Percentiles rank a stretch among this genome's conserved stretches.
These are phyloP conservation scores for Cryptosporidium canis DNA, from an alignment of 169 alveolate species.

Conservation along the genomic window DNA sequence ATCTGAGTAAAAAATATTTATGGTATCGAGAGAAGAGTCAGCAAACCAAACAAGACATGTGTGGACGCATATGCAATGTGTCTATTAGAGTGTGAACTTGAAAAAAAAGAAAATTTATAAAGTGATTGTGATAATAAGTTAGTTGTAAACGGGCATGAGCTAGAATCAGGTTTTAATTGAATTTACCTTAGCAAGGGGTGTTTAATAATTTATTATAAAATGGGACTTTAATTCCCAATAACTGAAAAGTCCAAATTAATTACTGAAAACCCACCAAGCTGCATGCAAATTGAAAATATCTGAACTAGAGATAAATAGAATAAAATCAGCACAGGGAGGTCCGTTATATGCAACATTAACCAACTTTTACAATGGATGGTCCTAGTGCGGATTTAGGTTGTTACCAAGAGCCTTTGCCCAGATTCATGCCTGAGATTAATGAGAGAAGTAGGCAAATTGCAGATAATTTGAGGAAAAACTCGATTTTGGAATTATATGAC, in stretches of 20 bases:
- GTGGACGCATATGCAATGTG: slow-evolving; percentile 2
- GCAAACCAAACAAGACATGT: neutral
- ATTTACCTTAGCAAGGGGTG: neutral
- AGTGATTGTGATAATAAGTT: neutral
- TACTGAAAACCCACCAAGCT: neutral
- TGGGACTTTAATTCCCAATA: neutral
- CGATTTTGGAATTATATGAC: slow-evolving; percentile 42
- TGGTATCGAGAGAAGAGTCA: slow-evolving; percentile 14
- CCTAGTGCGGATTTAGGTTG: neutral
- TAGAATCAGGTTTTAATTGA: neutral
- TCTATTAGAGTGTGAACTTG: slow-evolving; percentile 1
- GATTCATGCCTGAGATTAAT: slow-evolving; percentile 51
- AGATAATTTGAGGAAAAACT: slow-evolving; percentile 12
- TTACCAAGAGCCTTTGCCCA: neutral
- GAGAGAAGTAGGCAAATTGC: slow-evolving; percentile 44
- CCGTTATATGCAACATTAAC: neutral
- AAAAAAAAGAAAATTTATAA: neutral
- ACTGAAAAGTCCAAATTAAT: neutral
- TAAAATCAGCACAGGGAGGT: neutral
- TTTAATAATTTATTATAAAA: neutral
- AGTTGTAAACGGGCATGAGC: neutral
- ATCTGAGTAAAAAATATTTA: neutral
- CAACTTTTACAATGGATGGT: neutral
- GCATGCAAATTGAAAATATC: neutral
- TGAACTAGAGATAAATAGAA: neutral